Conservation (phyloP, 1,284 basidiomycete species). For the Austropuccinia psidii region DNA sequence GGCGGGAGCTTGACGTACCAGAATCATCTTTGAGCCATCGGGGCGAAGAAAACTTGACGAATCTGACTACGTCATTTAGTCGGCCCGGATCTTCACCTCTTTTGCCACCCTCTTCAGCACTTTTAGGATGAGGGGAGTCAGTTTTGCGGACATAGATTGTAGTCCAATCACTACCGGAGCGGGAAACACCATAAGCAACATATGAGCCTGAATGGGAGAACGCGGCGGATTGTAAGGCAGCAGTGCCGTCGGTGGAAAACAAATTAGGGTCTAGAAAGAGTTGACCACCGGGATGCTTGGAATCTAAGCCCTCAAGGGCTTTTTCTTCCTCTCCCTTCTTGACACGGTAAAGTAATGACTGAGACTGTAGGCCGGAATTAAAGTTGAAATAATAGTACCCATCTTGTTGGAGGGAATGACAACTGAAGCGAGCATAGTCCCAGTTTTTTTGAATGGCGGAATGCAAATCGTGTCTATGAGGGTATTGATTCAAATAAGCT, state of each 20-base stretch:
- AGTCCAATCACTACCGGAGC: constrained; percentile 64
- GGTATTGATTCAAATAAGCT: constrained; percentile 57
- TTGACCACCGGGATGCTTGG: constrained; percentile 53
- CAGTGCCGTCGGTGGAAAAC: constrained; percentile 65
- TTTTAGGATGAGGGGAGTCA: constrained; percentile 53
- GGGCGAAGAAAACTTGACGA: constrained; percentile 66
- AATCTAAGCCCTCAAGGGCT: constrained; percentile 52
- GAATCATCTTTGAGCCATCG: constrained; percentile 65
- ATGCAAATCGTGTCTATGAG: constrained; percentile 57
- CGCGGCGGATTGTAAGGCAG: constrained; percentile 56
- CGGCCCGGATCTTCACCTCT: constrained; percentile 54
- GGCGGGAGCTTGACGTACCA: constrained; percentile 48
- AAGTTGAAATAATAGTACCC: constrained; percentile 59
- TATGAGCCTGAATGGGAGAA: constrained; percentile 63
- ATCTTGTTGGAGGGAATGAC: constrained; percentile 54
- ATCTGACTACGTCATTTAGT: constrained; percentile 61
- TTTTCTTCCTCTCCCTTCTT: constrained; percentile 49
- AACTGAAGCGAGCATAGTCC: constrained; percentile 60
- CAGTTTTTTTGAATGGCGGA: constrained; percentile 58
- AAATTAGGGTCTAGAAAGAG: constrained; percentile 72
- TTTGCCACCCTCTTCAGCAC: constrained; percentile 48
- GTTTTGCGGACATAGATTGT: constrained; percentile 59
- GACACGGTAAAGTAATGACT: constrained; percentile 61
- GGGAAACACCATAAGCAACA: constrained; percentile 57
- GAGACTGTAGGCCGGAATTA: constrained; percentile 42